These are phyloP conservation scores for Bondarzewia mesenterica DNA, from an alignment of 1,284 basidiomycete species.

Conservation along the genomic window DNA sequence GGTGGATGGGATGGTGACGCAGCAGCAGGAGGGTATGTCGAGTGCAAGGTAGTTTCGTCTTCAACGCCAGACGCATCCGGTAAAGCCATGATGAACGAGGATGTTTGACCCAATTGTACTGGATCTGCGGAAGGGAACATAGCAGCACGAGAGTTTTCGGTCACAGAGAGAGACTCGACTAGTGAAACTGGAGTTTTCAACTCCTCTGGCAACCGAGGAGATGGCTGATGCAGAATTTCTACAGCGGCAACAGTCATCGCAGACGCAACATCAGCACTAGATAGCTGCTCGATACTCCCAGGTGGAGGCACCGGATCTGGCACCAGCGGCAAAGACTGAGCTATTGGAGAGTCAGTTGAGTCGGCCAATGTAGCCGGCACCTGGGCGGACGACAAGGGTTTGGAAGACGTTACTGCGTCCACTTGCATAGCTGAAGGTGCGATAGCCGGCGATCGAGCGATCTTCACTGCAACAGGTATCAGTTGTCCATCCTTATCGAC, in stretches of 20 bases:
- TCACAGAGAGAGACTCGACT: background rate
- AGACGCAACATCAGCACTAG: background rate
- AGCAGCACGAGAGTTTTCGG: background rate
- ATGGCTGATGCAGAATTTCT: constrained; percentile 8
- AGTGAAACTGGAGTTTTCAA: constrained; percentile 7
- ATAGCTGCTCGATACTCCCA: no score
- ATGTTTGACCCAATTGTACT: no score
- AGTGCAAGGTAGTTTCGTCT: background rate
- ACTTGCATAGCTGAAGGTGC: background rate
- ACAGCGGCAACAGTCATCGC: background rate
- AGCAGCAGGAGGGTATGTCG: background rate
- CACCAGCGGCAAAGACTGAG: background rate
- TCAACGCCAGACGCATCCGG: no score
- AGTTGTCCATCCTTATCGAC: constrained; percentile 6
- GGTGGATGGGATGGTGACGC: background rate
- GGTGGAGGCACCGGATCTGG: no score
- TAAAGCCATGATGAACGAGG: background rate
- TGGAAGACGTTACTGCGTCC: background rate
- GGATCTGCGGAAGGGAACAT: background rate
- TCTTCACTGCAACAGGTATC: background rate
- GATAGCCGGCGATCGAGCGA: background rate
- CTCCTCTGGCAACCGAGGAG: constrained; percentile 6
- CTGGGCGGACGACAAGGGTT: constrained; percentile 1
- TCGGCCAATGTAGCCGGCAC: background rate
- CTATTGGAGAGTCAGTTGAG: background rate